A percentile compares a stretch with the other conserved stretches of the same genome.
These are phyloP conservation scores for Prunus davidiana DNA, from an alignment of 306 rosid genomes.

Conservation along the genomic window DNA sequence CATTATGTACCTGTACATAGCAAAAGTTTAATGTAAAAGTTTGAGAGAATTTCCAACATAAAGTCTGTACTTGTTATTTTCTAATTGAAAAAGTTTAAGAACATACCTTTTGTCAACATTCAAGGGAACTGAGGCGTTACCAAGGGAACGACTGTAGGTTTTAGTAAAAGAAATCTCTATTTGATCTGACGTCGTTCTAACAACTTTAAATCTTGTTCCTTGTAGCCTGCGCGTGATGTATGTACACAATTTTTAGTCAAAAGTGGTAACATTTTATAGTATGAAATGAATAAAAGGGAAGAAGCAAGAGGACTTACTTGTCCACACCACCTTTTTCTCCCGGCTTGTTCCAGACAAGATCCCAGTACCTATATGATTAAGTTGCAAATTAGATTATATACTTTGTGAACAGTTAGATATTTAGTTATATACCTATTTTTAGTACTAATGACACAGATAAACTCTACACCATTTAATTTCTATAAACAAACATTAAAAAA, in stretches of 20 bases:
- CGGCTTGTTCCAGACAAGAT: slow-evolving; percentile 55
- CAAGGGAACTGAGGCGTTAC: slow-evolving; percentile 31
- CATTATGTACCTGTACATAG: slow-evolving; percentile 50
- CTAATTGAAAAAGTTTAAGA: not conserved
- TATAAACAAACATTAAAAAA: too few relatives aligned
- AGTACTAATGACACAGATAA: accelerated
- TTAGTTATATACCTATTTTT: too few relatives aligned
- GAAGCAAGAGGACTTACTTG: slow-evolving; percentile 30
- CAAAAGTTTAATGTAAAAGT: not conserved
- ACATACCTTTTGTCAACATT: slow-evolving; percentile 68
- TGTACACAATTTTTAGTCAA: not conserved
- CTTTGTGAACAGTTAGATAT: not conserved
- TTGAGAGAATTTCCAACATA: not conserved
- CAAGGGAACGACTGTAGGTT: slow-evolving; percentile 39
- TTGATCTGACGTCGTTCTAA: slow-evolving; percentile 27
- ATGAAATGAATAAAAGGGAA: not conserved
- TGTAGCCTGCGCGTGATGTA: slow-evolving; percentile 34
- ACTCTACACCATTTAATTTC: accelerated
- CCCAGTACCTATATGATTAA: slow-evolving; percentile 48
- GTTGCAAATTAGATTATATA: not conserved
- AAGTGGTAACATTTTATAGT: not conserved
- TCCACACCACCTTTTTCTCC: not conserved
- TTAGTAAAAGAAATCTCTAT: slow-evolving; percentile 65
- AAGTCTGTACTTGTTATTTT: not conserved
- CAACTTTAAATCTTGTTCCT: slow-evolving; percentile 34